Percentiles rank a stretch among this genome's conserved stretches.
Conservation (phyloP, 202 grass and related monocot species). For the Panicum hallii region DNA sequence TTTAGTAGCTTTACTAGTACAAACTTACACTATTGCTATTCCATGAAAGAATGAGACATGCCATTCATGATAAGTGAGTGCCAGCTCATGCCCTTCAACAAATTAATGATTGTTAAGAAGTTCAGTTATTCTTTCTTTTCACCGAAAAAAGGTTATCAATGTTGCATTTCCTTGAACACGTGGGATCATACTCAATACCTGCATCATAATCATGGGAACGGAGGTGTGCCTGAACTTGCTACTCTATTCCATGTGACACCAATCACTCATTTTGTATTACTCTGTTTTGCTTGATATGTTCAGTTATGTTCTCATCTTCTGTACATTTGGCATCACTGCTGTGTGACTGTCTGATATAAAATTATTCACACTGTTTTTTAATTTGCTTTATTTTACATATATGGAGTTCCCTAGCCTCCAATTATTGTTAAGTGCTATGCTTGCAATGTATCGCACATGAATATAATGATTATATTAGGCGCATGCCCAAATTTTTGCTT, state of each 20-base stretch:
- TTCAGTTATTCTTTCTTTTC: not conserved
- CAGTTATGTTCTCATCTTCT: not conserved
- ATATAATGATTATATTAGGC: not conserved
- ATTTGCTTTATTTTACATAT: not conserved
- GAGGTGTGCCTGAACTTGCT: not conserved
- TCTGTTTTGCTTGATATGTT: slow-evolving; percentile 10
- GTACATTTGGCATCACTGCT: not conserved
- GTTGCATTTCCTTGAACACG: not conserved
- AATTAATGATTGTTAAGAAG: slow-evolving; percentile 19
- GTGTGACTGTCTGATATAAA: not conserved
- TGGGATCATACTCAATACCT: not conserved
- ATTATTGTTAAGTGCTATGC: not conserved
- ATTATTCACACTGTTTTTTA: not conserved
- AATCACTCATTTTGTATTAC: slow-evolving; percentile 12
- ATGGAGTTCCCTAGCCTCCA: not conserved
- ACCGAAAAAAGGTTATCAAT: not conserved
- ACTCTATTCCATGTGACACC: slow-evolving; percentile 6
- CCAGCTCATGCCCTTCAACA: not conserved
- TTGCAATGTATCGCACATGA: not conserved
- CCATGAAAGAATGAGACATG: not conserved
- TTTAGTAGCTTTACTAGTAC: not conserved
- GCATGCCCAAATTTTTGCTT: not conserved
- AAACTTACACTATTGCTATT: not conserved
- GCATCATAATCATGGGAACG: not conserved
- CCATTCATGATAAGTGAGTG: not conserved